A percentile compares a stretch with the other conserved stretches of the same genome.
Evolutionary conservation across 1,139 yeast genomes (phyloP).

Genomic region (Yamadazyma sp.): DNA sequence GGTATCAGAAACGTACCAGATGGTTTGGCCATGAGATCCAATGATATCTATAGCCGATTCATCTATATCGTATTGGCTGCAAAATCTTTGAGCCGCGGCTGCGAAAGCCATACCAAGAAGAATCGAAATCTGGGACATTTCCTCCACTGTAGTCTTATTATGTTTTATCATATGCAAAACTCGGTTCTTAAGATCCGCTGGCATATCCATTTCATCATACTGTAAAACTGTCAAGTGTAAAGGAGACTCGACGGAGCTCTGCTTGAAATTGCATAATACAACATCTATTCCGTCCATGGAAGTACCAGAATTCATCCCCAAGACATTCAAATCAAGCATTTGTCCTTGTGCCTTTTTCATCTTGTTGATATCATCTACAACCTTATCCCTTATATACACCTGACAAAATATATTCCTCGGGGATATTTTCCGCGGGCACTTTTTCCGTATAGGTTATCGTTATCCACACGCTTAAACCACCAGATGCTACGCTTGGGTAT

Average conservation of each 20-base stretch:
- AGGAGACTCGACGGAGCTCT: conserved; percentile 7
- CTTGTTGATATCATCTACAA: not conserved
- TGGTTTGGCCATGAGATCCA: conserved; percentile 16
- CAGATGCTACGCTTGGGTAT: not conserved
- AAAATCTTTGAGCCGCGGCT: conserved; percentile 12
- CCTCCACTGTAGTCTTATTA: conserved; percentile 11
- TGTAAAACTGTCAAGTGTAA: conserved; percentile 11
- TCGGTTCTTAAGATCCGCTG: conserved; percentile 7
- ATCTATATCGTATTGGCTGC: conserved; percentile 9
- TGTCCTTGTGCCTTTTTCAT: not conserved
- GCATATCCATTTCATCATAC: conserved; percentile 14
- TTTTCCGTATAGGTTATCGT: not conserved
- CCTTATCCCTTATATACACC: no score
- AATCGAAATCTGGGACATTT: conserved; percentile 10
- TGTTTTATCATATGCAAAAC: conserved; percentile 11
- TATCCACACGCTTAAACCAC: not conserved
- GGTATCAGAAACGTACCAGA: conserved; percentile 14
- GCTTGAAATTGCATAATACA: conserved; percentile 12
- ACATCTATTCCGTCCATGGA: conserved; percentile 16
- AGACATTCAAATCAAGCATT: conserved; percentile 9
- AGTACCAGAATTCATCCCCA: conserved; percentile 14
- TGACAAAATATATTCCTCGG: not conserved
- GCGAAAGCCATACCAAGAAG: conserved; percentile 14
- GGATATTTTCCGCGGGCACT: not conserved
- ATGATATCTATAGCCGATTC: conserved; percentile 11